These are phyloP conservation scores for Podospora anserina DNA, from an alignment of 495 filamentous ascomycete genomes.

Conservation along the genomic window DNA sequence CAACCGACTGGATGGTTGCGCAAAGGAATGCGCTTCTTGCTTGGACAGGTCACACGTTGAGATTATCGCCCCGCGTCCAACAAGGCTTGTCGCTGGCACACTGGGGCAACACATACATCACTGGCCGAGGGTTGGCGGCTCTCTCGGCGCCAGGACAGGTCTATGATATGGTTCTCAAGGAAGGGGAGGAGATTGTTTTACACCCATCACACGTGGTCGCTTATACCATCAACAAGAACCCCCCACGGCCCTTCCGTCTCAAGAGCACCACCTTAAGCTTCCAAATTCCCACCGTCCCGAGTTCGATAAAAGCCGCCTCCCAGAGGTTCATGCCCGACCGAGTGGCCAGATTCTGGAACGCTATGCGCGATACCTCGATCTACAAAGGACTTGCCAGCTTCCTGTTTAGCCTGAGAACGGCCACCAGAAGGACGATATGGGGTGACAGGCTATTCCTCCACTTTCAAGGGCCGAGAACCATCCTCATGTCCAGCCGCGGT, in stretches of 20 bases:
- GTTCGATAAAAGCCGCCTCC: constrained; percentile 48
- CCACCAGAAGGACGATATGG: constrained; percentile 79
- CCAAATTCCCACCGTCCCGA: constrained; percentile 67
- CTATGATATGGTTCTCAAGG: constrained; percentile 72
- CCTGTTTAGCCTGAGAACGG: constrained; percentile 66
- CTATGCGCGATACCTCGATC: constrained; percentile 61
- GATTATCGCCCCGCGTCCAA: constrained; percentile 70
- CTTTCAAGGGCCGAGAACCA: constrained; percentile 79
- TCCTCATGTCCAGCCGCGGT: constrained; percentile 81
- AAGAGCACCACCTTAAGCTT: constrained; percentile 71
- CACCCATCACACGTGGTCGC: constrained; percentile 87
- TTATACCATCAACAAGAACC: constrained; percentile 70
- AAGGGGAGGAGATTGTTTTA: constrained; percentile 80
- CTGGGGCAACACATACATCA: constrained; percentile 86
- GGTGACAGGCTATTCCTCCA: constrained; percentile 88
- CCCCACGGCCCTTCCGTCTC: constrained; percentile 80
- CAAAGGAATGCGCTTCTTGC: constrained; percentile 83
- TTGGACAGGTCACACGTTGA: constrained; percentile 90
- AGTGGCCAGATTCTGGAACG: constrained; percentile 62
- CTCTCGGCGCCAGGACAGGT: constrained; percentile 81
- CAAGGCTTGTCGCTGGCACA: constrained; percentile 72
- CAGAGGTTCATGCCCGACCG: constrained; percentile 42
- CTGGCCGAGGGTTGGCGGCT: constrained; percentile 81
- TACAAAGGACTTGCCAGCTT: constrained; percentile 64
- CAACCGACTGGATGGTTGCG: constrained; percentile 91